phyloP scores from a whole-genome alignment of 257 asterid genomes.

The Solanum chilense region DNA sequence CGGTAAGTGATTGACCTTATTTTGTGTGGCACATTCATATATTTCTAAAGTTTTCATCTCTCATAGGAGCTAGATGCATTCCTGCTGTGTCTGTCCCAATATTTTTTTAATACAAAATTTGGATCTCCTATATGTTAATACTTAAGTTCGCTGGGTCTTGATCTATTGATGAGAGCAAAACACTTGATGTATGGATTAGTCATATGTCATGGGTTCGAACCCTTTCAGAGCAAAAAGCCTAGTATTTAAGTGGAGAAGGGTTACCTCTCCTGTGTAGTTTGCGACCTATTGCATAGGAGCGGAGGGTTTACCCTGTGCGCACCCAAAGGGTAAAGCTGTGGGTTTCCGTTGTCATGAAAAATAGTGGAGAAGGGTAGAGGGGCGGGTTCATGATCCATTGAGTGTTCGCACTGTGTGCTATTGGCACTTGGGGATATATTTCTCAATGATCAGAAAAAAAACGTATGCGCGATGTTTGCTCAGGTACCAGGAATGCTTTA shows the following conservation, averaged over 20 bases:
- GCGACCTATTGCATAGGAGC: not conserved
- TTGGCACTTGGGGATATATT: not conserved
- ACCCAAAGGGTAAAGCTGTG: not conserved
- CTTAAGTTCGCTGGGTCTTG: not conserved
- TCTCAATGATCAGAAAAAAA: not conserved
- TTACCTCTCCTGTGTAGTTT: not conserved
- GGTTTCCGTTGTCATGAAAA: not conserved
- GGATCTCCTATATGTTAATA: not conserved
- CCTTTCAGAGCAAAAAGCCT: not conserved
- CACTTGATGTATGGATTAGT: not conserved
- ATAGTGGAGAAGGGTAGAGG: not conserved
- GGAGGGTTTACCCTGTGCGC: not conserved
- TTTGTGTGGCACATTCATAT: not conserved
- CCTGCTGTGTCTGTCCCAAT: not conserved
- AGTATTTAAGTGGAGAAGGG: not conserved
- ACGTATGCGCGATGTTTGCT: not conserved
- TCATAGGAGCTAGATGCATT: not conserved
- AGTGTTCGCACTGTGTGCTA: not conserved
- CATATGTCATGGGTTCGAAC: not conserved
- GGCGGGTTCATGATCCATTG: not conserved
- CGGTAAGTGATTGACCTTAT: slow-evolving; percentile 26
- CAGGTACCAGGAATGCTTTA: not conserved
- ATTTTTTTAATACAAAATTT: not conserved
- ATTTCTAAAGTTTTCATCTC: not conserved
- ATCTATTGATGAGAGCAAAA: not conserved